These are phyloP conservation scores for Dactylellina leptospora DNA, from an alignment of 2,329 filamentous ascomycete genomes.

Conservation along the genomic window DNA sequence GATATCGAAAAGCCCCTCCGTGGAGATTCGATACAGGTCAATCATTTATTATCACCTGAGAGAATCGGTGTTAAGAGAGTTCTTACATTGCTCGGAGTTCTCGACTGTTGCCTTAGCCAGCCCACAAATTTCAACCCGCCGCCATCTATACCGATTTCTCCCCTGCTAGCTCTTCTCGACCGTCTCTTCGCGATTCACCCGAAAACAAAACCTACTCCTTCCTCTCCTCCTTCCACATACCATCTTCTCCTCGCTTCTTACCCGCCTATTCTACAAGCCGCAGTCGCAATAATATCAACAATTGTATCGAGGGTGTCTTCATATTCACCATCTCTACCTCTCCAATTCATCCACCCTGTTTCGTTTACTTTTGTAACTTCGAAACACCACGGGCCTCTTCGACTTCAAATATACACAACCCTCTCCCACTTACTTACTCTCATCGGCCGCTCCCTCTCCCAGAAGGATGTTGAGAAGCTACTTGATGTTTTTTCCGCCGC, in stretches of 20 bases:
- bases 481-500: constrained; percentile 22
- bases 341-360: constrained; percentile 43
- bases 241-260: constrained; percentile 26
- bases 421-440: constrained; percentile 20
- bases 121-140: constrained; percentile 23
- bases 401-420: constrained; percentile 10
- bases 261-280: constrained; percentile 10
- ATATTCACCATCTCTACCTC: constrained; percentile 27
- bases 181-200: constrained; percentile 36
- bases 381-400: constrained; percentile 13
- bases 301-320: constrained; percentile 6
- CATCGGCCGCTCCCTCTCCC: constrained; percentile 24
- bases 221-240: constrained; percentile 17
- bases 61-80: constrained; percentile 24
- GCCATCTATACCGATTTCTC: constrained; percentile 23
- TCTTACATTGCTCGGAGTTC: neutral
- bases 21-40: constrained; percentile 7
- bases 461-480: constrained; percentile 19
- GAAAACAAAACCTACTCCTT: constrained; percentile 24
- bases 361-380: constrained; percentile 24
- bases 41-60: constrained; percentile 33
- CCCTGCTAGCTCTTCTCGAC: constrained; percentile 27
- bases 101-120: constrained; percentile 29
- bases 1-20: constrained; percentile 15
- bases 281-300: neutral